phyloP scores from a whole-genome alignment of 2,329 filamentous ascomycete genomes.

The Cladosporium sp. region DNA sequence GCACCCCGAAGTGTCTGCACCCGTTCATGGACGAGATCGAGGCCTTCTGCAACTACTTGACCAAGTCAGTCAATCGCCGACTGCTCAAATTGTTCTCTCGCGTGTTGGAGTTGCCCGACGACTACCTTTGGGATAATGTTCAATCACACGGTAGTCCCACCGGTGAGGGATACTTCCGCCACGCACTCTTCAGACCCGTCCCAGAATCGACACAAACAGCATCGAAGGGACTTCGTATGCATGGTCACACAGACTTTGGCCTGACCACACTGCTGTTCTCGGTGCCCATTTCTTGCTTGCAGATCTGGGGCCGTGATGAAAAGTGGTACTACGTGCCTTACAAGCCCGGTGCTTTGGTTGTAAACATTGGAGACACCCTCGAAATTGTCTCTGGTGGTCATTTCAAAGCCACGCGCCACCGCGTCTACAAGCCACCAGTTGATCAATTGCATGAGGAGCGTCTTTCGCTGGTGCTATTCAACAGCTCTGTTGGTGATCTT shows the following conservation, averaged over 20 bases:
- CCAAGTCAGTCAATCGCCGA: slow-evolving; percentile 50
- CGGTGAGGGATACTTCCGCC: slow-evolving; percentile 50
- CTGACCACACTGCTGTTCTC: slow-evolving; percentile 46
- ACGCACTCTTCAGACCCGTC: slow-evolving; percentile 34
- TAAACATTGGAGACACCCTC: slow-evolving; percentile 44
- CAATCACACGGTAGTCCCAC: slow-evolving; percentile 48
- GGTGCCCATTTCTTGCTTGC: slow-evolving; percentile 42
- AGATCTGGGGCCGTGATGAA: slow-evolving; percentile 39
- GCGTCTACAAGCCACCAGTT: slow-evolving; percentile 49
- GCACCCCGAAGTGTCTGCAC: slow-evolving; percentile 49
- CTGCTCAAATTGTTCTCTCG: slow-evolving; percentile 43
- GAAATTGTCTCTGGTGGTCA: slow-evolving; percentile 43
- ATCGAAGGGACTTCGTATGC: slow-evolving; percentile 36
- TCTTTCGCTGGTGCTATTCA: slow-evolving; percentile 41
- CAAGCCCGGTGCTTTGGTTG: slow-evolving; percentile 42
- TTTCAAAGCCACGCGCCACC: slow-evolving; percentile 53
- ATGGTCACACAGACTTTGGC: slow-evolving; percentile 46
- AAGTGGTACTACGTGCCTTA: slow-evolving; percentile 44
- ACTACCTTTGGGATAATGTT: slow-evolving; percentile 47
- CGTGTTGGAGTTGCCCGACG: slow-evolving; percentile 49
- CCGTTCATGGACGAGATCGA: slow-evolving; percentile 56
- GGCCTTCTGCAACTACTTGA: slow-evolving; percentile 52
- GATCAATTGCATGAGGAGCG: slow-evolving; percentile 48
- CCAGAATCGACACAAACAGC: slow-evolving; percentile 24
- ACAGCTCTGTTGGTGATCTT: slow-evolving; percentile 50